Evolutionary conservation across 139 green algal species (phyloP).

Genomic region (Pleodorina starrii): DNA sequence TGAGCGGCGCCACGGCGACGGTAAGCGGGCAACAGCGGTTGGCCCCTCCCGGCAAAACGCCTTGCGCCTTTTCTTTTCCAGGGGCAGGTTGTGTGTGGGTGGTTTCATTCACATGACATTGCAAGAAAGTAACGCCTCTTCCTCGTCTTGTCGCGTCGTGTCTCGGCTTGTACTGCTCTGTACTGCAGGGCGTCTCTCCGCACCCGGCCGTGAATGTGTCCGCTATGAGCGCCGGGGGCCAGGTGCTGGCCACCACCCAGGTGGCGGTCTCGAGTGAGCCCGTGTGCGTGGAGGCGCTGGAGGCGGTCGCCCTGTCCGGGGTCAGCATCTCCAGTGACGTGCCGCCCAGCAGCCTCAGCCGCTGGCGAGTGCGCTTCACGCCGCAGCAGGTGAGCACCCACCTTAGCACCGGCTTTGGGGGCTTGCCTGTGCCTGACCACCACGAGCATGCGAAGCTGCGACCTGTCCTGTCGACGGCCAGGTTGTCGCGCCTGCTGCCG

Average conservation of each 20-base stretch:
- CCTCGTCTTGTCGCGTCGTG: no score
- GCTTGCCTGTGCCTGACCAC: no score
- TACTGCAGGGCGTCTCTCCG: neutral
- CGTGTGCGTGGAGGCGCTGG: slow-evolving; percentile 55
- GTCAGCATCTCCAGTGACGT: neutral
- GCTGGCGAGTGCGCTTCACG: slow-evolving; percentile 27
- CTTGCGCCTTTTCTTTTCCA: no score
- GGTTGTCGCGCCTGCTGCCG: no score
- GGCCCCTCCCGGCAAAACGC: no score
- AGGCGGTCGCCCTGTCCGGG: slow-evolving; percentile 46
- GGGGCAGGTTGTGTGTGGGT: no score
- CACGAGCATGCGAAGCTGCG: no score
- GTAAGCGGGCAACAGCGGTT: slow-evolving; percentile 18
- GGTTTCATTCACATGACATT: no score
- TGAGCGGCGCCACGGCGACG: neutral
- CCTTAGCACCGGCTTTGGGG: no score
- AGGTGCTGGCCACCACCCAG: neutral
- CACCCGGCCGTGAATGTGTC: neutral
- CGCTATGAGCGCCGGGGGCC: neutral
- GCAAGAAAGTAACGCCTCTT: no score
- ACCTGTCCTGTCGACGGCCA: no score
- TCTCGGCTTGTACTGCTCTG: no score
- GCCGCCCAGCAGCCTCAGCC: neutral
- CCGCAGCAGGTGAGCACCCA: slow-evolving; percentile 33
- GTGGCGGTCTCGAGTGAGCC: slow-evolving; percentile 42